Base-by-base conservation (phyloP, 2,329 filamentous ascomycete species). In the Teratosphaeria zuluensis region DNA sequence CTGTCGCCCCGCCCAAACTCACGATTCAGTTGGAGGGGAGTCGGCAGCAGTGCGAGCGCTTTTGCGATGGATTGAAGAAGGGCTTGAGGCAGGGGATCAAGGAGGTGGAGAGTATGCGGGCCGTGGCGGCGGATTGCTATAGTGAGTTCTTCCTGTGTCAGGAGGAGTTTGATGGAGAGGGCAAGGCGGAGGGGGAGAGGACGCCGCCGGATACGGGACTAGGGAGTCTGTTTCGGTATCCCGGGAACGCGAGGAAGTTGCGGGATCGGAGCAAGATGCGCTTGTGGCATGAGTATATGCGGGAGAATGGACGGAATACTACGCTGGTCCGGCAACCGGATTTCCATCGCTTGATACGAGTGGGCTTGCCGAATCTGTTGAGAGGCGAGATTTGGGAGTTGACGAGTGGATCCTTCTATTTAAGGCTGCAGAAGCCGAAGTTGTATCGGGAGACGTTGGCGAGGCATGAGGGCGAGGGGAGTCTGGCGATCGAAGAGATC, bases 191-290 rank as follows among this genome's bases (percentile, higher is more conserved):
- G 32, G 70, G 68, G 48, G 62, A 63, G 33, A 65, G 64, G 46
- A 62, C 52, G 57, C 84, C 88, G 14, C 92, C 94, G n/a, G 92
- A 99, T 74, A 94, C 92, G 24, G 94, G 94, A 1, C 78, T 99
- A 38, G 94, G 94, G 38, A 89, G 95, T 82, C 75, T 95, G 14
- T 99, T 96, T 74, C 86, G 88, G 68, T 99, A 99, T 70, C 94
- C 94, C 1, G 94, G 94, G 58, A 95, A 99, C 76, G 84, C 92
- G 42, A 89, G 92, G 70, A 97, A 97, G 75, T 81, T 97, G 60
- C 84, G 94, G 65, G 94, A 99, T 73, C 83, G 91, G 59, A 95
- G 92, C 70, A 99, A 99, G 78, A 97, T 99, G 88, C 83, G 94
- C 53, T 77, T 99, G 48, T 99, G 94, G 94, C 90, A 89, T 59